Percentiles rank a stretch among this genome's conserved stretches.
Conservation (phyloP, 2,329 filamentous ascomycete species). For the Monilinia fructigena region DNA sequence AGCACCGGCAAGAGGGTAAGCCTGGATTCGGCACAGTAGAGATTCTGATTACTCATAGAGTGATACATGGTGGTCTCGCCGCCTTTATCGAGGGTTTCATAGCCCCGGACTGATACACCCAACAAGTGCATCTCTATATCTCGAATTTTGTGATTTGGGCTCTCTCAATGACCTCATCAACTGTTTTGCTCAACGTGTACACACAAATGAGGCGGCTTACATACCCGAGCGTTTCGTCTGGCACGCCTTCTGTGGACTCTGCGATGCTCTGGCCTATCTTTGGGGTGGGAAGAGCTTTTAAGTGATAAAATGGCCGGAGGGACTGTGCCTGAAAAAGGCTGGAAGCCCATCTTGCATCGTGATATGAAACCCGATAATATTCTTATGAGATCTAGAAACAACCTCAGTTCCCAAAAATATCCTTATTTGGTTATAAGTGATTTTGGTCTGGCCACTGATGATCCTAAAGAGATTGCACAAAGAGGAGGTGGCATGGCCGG, state of each 20-base stretch:
- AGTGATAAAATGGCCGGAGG: slow-evolving; percentile 15
- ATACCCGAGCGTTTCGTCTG: slow-evolving; percentile 36
- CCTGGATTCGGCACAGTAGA: slow-evolving; percentile 24
- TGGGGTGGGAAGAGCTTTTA: slow-evolving; percentile 26
- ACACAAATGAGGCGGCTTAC: slow-evolving; percentile 7
- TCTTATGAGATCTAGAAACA: slow-evolving; percentile 33
- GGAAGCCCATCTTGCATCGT: slow-evolving; percentile 36
- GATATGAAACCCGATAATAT: slow-evolving; percentile 40
- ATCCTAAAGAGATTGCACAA: slow-evolving; percentile 24
- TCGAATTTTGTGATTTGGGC: slow-evolving; percentile 38
- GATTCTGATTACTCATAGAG: slow-evolving; percentile 31
- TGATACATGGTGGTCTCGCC: slow-evolving; percentile 32
- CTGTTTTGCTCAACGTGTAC: slow-evolving; percentile 24
- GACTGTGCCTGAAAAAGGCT: slow-evolving; percentile 17
- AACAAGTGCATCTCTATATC: slow-evolving; percentile 31
- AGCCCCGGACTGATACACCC: background rate
- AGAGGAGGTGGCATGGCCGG: slow-evolving; percentile 17
- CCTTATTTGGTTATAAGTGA: slow-evolving; percentile 37
- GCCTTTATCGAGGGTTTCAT: slow-evolving; percentile 33
- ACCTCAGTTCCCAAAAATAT: slow-evolving; percentile 30
- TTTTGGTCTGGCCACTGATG: slow-evolving; percentile 35
- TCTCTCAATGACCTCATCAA: slow-evolving; percentile 33
- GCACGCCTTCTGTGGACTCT: slow-evolving; percentile 36
- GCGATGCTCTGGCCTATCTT: slow-evolving; percentile 36
- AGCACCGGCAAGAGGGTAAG: background rate